A percentile compares a stretch with the other conserved stretches of the same genome.
Evolutionary conservation across 768 basidiomycete genomes (phyloP).

Genomic region (Boletus rubescentipes): DNA sequence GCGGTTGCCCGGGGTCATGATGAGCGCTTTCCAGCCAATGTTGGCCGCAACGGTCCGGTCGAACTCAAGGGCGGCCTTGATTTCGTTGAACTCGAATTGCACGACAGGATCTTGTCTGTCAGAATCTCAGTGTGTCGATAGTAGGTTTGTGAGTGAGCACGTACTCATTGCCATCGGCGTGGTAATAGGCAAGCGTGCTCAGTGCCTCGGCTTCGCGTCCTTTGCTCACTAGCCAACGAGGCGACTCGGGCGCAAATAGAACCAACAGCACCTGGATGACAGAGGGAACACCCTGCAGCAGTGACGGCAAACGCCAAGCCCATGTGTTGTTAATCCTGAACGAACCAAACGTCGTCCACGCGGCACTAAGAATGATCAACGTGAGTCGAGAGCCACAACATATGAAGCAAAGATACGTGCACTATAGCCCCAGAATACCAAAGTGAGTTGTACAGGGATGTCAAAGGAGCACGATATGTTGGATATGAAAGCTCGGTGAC

Average conservation of each 20-base stretch:
- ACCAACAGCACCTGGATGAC: conserved; percentile 64
- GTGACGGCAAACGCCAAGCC: conserved; percentile 82
- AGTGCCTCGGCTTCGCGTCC: conserved; percentile 70
- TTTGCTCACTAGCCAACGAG: conserved; percentile 78
- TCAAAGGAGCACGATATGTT: conserved; percentile 73
- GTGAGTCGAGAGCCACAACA: background rate
- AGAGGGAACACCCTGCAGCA: conserved; percentile 70
- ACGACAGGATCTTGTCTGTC: conserved; percentile 61
- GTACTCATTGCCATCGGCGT: conserved; percentile 70
- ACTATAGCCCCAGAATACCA: conserved; percentile 88
- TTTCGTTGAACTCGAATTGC: conserved; percentile 75
- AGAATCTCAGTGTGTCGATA: background rate
- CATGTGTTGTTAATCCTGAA: conserved; percentile 65
- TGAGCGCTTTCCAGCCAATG: conserved; percentile 67
- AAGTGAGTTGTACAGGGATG: conserved; percentile 76
- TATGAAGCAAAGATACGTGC: conserved; percentile 34
- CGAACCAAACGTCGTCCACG: conserved; percentile 83
- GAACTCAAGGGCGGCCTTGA: conserved; percentile 74
- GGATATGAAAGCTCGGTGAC: conserved; percentile 85
- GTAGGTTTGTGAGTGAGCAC: conserved; percentile 8
- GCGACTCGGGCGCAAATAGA: conserved; percentile 76
- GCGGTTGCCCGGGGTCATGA: conserved; percentile 65
- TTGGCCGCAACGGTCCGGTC: conserved; percentile 59
- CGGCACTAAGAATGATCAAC: conserved; percentile 43
- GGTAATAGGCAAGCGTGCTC: conserved; percentile 73